Conservation (phyloP, 352 stramenopile genomes). For the Pythium biforme region DNA sequence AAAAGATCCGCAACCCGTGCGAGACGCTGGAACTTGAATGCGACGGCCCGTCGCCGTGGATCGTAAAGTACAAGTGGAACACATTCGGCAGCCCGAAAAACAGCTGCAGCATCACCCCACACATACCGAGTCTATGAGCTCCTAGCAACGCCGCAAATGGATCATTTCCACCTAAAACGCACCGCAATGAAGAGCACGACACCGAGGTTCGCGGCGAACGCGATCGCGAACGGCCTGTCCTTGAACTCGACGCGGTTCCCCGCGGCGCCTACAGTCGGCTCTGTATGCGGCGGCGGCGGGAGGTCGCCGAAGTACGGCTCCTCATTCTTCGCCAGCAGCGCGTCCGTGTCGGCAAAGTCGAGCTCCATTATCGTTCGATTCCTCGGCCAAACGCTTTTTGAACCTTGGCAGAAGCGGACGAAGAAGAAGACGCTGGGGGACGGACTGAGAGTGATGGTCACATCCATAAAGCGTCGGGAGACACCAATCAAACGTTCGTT, state of each 20-base stretch:
- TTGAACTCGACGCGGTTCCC: conserved; percentile 52
- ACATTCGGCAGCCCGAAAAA: conserved; percentile 73
- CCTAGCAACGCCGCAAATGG: not conserved
- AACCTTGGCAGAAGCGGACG: not conserved
- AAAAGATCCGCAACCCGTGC: conserved; percentile 72
- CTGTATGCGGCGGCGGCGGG: conserved; percentile 3
- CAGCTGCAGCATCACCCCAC: conserved; percentile 33
- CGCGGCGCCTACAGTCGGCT: not conserved
- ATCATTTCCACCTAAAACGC: conserved; percentile 4
- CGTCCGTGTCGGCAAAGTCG: conserved; percentile 54
- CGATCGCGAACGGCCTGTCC: conserved; percentile 61
- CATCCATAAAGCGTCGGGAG: not conserved
- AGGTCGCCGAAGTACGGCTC: conserved; percentile 22
- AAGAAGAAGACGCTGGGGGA: not conserved
- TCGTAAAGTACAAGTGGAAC: conserved; percentile 78
- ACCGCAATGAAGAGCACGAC: conserved; percentile 62
- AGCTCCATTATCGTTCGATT: conserved; percentile 45
- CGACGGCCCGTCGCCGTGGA: conserved; percentile 47
- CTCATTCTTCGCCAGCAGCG: conserved; percentile 56
- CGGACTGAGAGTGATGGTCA: conserved; percentile 17
- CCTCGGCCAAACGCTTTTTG: not conserved
- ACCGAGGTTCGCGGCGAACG: conserved; percentile 61
- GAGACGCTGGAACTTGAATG: conserved; percentile 29
- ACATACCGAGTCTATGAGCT: too few relatives aligned
- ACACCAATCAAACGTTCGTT: conserved; percentile 21